Base-by-base conservation (phyloP, 306 rosid genomes). In the Datisca glomerata region DNA sequence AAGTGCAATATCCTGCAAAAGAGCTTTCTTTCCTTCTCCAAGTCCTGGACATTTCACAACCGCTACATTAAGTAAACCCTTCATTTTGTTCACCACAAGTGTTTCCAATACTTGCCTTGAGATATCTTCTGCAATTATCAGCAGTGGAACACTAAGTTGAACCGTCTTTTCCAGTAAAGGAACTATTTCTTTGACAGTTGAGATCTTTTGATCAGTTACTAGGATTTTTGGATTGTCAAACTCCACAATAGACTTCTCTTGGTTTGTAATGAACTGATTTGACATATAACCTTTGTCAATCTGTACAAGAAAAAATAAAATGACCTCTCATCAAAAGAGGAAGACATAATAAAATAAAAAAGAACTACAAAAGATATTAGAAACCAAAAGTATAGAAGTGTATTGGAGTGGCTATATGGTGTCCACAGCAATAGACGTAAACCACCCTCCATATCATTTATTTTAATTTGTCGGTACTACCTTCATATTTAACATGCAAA, bases 261-360 rank as follows among this genome's bases (percentile, higher is more conserved):
- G 93, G 72, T 80, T 84, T 8, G 93, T 89, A 24, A 89, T 77
- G 77, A 89, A 89, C 71, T 84, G 77, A 45, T 83, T 60, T 55
- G 97, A 83, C 91, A 84, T 72, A 61, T 77, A 89, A 56, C 97
- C 97, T 70, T 75, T 89, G 64, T 84, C 86, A 61, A 89, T 41
- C 97, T 89, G 97, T 23, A 55, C 43, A 57, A 19, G 47, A 31
- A 14, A 31, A 31, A 31, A 14, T 31, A 8, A n/a, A n/a, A n/a
- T n/a, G n/a, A n/a, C n/a, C n/a, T n/a, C n/a, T n/a, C n/a, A n/a
- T n/a, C n/a, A n/a, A n/a, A n/a, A 33, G 14, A 48, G 27, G 38
- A n/a, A 28, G 32, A 24, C 49, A 57, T 7, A 33, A 23, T 13
- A 16, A 34, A 44, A 37, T 16, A 66, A 45, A 44, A 51, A 2